A percentile compares a stretch with the other conserved stretches of the same genome.
Evolutionary conservation across 108 stramenopile genomes (phyloP).

Genomic region (Chaetoceros muelleri): DNA sequence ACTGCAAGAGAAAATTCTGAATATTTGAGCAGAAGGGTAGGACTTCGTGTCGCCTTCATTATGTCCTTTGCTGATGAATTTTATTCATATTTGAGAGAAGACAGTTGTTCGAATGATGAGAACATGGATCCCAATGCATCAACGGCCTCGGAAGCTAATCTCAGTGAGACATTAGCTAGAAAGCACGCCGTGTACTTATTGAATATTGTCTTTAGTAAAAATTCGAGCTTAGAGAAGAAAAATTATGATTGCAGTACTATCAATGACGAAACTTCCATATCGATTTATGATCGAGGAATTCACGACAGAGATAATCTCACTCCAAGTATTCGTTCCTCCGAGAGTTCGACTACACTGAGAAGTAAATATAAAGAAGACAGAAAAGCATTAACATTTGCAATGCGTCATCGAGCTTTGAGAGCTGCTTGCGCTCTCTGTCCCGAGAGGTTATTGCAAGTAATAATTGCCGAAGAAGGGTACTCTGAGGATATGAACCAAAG

Average conservation of each 20-base stretch:
- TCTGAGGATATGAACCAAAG: conserved; percentile 1
- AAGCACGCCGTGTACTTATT: not conserved
- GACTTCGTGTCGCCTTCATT: conserved; percentile 71
- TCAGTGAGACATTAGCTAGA: not conserved
- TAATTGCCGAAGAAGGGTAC: conserved; percentile 42
- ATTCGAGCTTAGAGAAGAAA: too few species aligned
- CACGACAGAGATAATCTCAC: conserved; percentile 5
- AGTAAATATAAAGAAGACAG: conserved; percentile 1
- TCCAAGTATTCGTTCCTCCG: not conserved
- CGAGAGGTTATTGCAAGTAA: conserved; percentile 51
- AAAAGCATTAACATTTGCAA: conserved; percentile 62
- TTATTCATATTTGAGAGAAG: conserved; percentile 16
- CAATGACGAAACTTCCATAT: too few species aligned
- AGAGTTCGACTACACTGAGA: not conserved
- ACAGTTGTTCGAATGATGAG: conserved; percentile 18
- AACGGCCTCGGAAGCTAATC: conserved; percentile 7
- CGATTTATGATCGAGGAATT: too few species aligned
- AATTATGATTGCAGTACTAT: too few species aligned
- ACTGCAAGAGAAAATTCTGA: conserved; percentile 55
- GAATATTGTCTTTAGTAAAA: not conserved
- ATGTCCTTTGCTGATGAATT: conserved; percentile 62
- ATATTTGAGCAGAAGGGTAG: conserved; percentile 20
- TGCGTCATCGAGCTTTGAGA: conserved; percentile 74
- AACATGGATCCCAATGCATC: conserved; percentile 23
- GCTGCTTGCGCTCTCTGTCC: conserved; percentile 72